Base-by-base conservation (phyloP, 2,329 filamentous ascomycete genomes). In the Microcera coccophila region DNA sequence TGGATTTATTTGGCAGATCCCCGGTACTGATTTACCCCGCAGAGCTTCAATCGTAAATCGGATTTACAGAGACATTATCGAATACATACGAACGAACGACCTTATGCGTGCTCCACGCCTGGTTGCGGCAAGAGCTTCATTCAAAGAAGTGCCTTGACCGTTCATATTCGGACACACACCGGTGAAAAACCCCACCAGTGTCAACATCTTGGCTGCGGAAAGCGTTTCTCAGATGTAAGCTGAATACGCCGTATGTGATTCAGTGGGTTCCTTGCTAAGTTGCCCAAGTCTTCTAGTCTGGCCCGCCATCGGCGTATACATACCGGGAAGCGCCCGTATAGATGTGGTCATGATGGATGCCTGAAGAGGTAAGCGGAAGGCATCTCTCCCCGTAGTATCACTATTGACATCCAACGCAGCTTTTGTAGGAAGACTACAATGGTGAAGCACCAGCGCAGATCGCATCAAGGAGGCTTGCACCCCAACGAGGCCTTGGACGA, bases 21-120 rank as follows among this genome's bases (percentile, higher is more conserved):
- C 21, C 49, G 57, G 21, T n/a, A 55, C 51, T 35, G 20, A 36
- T 22, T 37, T 28, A 26, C 39, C 4, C 26, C 37, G 1, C 53
- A 85, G 82, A 82, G 79, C 66, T 86, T 86, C 70, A 85, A 85
- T 64, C 74, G 82, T 57, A 85, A 85, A 63, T 85, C 82, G 15
- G 82, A 85, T 55, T 68, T 86, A 47, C 81, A 84, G 58, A 74
- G 82, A 59, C 82, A 86, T 58, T 83, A 83, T 58, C 75, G 82
- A 49, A 86, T 85, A 58, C 82, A 86, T 64, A 86, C 82, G 41
- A 85, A 85, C 58, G 82, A 85, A 63, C 71, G 82, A 16, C 82
- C 82, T 9, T 85, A 84, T 60, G 71, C 74, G 21, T 86, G 82
- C 64, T 69, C 69, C 42, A 76, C 71, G 8, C 71, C 72, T 8